phyloP scores from a whole-genome alignment of 352 stramenopile genomes.

The Halophytophthora batemanensis region DNA sequence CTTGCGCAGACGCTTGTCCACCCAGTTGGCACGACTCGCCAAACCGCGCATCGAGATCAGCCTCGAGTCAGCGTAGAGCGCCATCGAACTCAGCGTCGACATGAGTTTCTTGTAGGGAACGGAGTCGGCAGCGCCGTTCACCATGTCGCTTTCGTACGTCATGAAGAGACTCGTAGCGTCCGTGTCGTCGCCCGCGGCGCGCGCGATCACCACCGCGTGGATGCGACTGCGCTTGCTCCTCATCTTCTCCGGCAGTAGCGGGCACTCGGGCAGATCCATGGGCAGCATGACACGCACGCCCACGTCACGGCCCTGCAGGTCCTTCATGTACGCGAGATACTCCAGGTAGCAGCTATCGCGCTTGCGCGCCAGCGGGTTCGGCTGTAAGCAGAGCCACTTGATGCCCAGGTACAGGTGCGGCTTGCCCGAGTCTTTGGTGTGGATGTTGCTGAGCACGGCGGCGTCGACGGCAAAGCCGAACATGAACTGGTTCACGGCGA shows the following conservation, averaged over 20 bases:
- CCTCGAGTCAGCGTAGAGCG: conserved; percentile 54
- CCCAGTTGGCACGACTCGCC: conserved; percentile 46
- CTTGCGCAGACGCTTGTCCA: conserved; percentile 36
- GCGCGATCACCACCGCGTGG: conserved; percentile 58
- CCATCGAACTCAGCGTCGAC: conserved; percentile 50
- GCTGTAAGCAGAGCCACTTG: conserved; percentile 75
- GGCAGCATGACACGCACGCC: conserved; percentile 69
- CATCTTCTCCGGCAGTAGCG: conserved; percentile 37
- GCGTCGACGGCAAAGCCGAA: conserved; percentile 61
- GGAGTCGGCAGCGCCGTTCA: conserved; percentile 20
- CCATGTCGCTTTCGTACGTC: conserved; percentile 51
- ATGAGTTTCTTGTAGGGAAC: conserved; percentile 45
- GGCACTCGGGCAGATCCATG: conserved; percentile 58
- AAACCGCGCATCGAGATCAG: conserved; percentile 59
- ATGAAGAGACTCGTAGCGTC: conserved; percentile 56
- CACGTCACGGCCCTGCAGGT: conserved; percentile 53
- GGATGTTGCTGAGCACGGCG: conserved; percentile 67
- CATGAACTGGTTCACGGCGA: conserved; percentile 71
- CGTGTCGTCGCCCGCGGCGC: conserved; percentile 28
- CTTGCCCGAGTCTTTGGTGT: conserved; percentile 42
- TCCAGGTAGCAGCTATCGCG: conserved; percentile 73
- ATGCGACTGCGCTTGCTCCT: conserved; percentile 53
- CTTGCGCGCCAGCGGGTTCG: conserved; percentile 56
- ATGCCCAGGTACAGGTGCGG: conserved; percentile 69
- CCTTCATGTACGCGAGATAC: conserved; percentile 70